A percentile compares a stretch with the other conserved stretches of the same genome.
phyloP scores from a whole-genome alignment of 306 rosid species.

The Rubus parviflorus region DNA sequence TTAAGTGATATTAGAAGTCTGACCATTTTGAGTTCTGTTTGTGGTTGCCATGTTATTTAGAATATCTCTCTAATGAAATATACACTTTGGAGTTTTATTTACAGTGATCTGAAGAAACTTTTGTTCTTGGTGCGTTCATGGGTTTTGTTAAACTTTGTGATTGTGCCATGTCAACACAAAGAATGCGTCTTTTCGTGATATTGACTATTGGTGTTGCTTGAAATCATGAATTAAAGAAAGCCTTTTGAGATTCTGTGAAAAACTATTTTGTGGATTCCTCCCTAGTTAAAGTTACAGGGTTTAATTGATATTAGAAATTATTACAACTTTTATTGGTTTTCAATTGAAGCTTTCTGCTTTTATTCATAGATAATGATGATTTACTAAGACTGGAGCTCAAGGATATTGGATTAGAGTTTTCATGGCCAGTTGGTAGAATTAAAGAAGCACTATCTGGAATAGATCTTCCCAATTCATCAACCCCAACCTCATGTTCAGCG shows the following conservation, averaged over 20 bases:
- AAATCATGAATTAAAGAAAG: not conserved
- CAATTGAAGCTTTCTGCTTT: conserved; percentile 13
- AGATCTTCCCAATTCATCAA: conserved; percentile 35
- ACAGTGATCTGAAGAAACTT: not conserved
- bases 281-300: not conserved
- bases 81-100: not conserved
- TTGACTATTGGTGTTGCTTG: not conserved
- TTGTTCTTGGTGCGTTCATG: not conserved
- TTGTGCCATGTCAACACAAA: not conserved
- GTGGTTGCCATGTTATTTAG: not conserved
- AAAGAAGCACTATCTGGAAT: conserved; percentile 49
- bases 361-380: conserved; percentile 52
- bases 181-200: not conserved
- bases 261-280: not conserved
- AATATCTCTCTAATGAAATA: not conserved
- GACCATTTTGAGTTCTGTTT: not conserved
- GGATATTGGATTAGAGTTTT: conserved; percentile 67
- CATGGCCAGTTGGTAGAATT: conserved; percentile 72
- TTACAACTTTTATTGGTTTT: not conserved
- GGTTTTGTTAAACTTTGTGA: not conserved
- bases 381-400: conserved; percentile 60
- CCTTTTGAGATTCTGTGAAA: not conserved
- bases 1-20: not conserved
- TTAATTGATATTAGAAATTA: not conserved
- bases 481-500: conserved; percentile 59